These are phyloP conservation scores for Pisolithus microcarpus DNA, from an alignment of 768 basidiomycete genomes.

Conservation along the genomic window DNA sequence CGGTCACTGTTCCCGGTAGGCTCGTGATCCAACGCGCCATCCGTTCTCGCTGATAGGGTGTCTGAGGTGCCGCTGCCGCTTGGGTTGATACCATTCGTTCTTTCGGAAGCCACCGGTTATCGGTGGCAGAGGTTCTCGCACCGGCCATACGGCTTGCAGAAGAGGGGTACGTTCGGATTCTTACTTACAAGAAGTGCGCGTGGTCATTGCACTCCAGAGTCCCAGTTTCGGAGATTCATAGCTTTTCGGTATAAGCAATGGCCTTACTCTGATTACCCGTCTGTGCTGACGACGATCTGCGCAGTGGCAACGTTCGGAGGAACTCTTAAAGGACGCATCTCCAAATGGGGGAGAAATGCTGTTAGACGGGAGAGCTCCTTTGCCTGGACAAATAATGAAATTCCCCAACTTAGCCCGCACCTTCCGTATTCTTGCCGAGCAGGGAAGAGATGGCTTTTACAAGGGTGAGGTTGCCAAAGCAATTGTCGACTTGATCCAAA, in stretches of 20 bases:
- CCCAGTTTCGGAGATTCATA: constrained; percentile 81
- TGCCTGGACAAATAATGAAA: constrained; percentile 76
- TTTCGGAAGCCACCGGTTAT: constrained; percentile 67
- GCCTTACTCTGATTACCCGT: neutral
- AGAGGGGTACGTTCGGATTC: constrained; percentile 56
- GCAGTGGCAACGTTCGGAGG: constrained; percentile 47
- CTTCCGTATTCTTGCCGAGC: constrained; percentile 67
- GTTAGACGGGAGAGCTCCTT: constrained; percentile 74
- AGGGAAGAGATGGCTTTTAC: constrained; percentile 93
- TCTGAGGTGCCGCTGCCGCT: constrained; percentile 79
- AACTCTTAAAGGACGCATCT: constrained; percentile 74
- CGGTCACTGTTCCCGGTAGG: constrained; percentile 81
- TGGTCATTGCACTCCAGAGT: constrained; percentile 39
- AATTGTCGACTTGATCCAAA: constrained; percentile 78
- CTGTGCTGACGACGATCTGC: constrained; percentile 4
- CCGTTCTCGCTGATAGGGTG: constrained; percentile 12
- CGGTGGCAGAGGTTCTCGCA: constrained; percentile 63
- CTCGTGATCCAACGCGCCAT: neutral
- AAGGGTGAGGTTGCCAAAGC: constrained; percentile 85
- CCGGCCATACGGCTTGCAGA: constrained; percentile 92
- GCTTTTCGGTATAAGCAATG: constrained; percentile 39
- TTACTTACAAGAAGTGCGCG: neutral
- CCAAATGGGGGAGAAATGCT: constrained; percentile 85
- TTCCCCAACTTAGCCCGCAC: constrained; percentile 79
- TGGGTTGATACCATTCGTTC: constrained; percentile 86